A percentile compares a stretch with the other conserved stretches of the same genome.
phyloP scores from a whole-genome alignment of 306 rosid species.

The Mimosa pudica region DNA sequence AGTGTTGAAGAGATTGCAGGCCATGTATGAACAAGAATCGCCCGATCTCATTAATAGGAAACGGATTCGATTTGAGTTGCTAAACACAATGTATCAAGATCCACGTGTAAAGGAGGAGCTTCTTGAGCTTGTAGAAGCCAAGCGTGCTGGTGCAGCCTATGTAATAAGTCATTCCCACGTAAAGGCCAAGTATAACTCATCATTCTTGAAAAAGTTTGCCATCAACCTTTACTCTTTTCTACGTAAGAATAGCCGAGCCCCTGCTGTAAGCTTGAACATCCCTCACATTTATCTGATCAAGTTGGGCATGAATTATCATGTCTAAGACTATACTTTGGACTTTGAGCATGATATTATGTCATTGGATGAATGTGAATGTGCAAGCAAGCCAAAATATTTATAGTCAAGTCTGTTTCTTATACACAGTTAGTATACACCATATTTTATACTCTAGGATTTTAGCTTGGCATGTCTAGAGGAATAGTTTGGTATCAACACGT shows the following conservation, averaged over 20 bases:
- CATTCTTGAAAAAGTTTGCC: constrained; percentile 63
- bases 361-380: constrained; percentile 33
- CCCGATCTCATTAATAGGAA: constrained; percentile 55
- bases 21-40: constrained; percentile 78
- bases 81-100: constrained; percentile 63
- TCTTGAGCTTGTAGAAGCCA: constrained; percentile 81
- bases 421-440: constrained; percentile 23
- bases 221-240: constrained; percentile 79
- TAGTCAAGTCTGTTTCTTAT: constrained; percentile 28
- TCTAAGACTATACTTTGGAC: constrained; percentile 42
- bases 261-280: constrained; percentile 76
- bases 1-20: constrained; percentile 63
- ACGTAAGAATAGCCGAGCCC: constrained; percentile 83
- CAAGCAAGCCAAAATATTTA: constrained; percentile 34
- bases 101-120: constrained; percentile 75
- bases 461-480: constrained; percentile 29
- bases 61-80: constrained; percentile 54
- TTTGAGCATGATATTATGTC: background rate
- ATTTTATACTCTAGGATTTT: constrained; percentile 23
- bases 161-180: constrained; percentile 77
- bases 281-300: constrained; percentile 86
- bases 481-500: constrained; percentile 32
- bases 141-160: constrained; percentile 79
- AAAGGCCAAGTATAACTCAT: constrained; percentile 74
- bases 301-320: constrained; percentile 84